Evolutionary conservation across 78 protist genomes (phyloP), one percentile per base, ranked within the genome.

Genomic region (Polysphondylium violaceum): DNA sequence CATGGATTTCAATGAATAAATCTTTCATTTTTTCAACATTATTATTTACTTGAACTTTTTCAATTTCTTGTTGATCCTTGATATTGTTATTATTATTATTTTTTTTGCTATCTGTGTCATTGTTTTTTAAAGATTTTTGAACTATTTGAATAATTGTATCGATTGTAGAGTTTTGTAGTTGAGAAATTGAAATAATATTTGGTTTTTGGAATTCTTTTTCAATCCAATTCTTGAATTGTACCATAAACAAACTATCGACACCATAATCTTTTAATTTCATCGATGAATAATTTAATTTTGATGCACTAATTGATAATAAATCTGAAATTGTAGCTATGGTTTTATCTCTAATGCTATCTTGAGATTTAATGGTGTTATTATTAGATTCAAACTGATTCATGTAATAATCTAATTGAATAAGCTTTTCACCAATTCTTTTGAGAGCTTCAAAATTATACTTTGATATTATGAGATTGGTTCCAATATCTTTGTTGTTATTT

Each of bases 131-230:
- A n/a, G n/a, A n/a, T n/a, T n/a, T n/a, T n/a, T n/a, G n/a, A n/a
- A n/a, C n/a, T n/a, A n/a, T n/a, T n/a, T n/a, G n/a, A n/a, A n/a
- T n/a, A n/a, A n/a, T n/a, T n/a, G n/a, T n/a, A n/a, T n/a, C n/a
- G n/a, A n/a, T n/a, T n/a, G n/a, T n/a, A n/a, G n/a, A n/a, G n/a
- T n/a, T n/a, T n/a, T n/a, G n/a, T n/a, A n/a, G n/a, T n/a, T n/a
- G n/a, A n/a, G n/a, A n/a, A n/a, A n/a, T n/a, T n/a, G n/a, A n/a
- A n/a, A n/a, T n/a, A n/a, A n/a, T n/a, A n/a, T n/a, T n/a, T n/a
- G n/a, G n/a, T n/a, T n/a, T n/a, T n/a, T n/a, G n/a, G n/a, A n/a
- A 61, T 38, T 65, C 74, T 65, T 65, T 65, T 27, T 65, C 55
- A 0, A 65, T n/a, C 21, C 23, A 65, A 23, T 65, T 65, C 23